Conservation (phyloP, 75 land plant species). For the Pinus tabuliformis region DNA sequence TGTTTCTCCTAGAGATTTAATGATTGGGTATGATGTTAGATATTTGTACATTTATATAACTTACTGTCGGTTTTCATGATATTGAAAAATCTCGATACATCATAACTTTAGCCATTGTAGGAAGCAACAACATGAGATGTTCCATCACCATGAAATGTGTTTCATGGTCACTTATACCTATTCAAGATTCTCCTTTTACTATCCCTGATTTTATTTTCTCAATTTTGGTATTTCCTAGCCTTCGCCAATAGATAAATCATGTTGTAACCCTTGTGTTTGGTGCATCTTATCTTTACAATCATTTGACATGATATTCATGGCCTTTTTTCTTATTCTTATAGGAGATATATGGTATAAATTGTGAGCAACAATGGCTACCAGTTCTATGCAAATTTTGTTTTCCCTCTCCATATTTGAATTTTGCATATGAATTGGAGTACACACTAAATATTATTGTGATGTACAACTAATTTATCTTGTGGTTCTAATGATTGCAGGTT, state of each 20-base stretch:
- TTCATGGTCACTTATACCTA: too few relatives aligned
- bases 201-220: not conserved
- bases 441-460: not conserved
- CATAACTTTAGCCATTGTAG: not conserved
- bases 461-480: not conserved
- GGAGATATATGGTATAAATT: too few relatives aligned
- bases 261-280: not conserved
- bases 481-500: slow-evolving; percentile 38
- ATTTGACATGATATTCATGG: not conserved
- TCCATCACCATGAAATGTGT: not conserved
- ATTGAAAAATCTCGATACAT: not conserved
- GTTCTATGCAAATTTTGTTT: not conserved
- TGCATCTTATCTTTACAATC: not conserved
- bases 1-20: not conserved
- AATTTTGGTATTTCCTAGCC: not conserved
- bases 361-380: not conserved
- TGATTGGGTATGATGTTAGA: not conserved
- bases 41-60: not conserved
- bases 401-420: not conserved
- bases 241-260: not conserved
- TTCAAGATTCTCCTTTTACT: not conserved
- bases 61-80: not conserved
- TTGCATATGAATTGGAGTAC: too few relatives aligned
- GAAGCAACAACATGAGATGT: not conserved
- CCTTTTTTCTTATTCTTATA: not conserved